Evolutionary conservation across 108 stramenopile species (phyloP), one percentile per base, ranked within the genome.

Genomic region (Fragilariopsis cylindrus): DNA sequence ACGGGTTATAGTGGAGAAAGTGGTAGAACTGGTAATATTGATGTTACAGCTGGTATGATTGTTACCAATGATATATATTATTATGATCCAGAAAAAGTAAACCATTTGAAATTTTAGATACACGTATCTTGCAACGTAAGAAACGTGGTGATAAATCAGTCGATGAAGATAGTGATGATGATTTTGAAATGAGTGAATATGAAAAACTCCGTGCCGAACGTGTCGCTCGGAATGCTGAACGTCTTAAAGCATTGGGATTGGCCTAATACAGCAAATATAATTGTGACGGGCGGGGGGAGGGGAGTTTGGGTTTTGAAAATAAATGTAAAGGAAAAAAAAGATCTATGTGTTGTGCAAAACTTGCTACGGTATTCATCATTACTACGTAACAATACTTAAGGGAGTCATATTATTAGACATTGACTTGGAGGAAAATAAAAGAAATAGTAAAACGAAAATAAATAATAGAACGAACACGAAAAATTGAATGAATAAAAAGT

Each of bases 161-260:
- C 0, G 76, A 73, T 0, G 82, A 77, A 3, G 84, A 82, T 13
- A 82, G 80, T 56, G 84, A 85, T 53, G 88, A 90, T 39, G 92
- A 83, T 57, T 76, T 93, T 60, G 95, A 96, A 73, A 64, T 93
- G 75, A 93, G 90, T 68, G 95, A 86, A 63, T 96, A 96, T 76
- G 95, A 96, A 71, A 89, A 92, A 74, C 74, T 87, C 63, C 83
- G 95, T 43, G 91, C 90, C 4, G 92, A 90, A 43, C 83, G 91
- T 18, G 90, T 96, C 2, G 88, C 90, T 40, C 69, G 95, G 48
- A 96, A 96, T 80, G 87, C 88, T 15, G 95, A 93, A 57, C 88
- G 90, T 18, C 81, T 96, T 41, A 91, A 91, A 75, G 77, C 73
- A 3, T 76, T 96, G 64, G 95, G 95, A 63, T 77, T 96, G 65